A percentile compares a stretch with the other conserved stretches of the same genome.
These are phyloP conservation scores for Fusarium citri DNA, from an alignment of 2,329 filamentous ascomycete genomes.

Conservation along the genomic window DNA sequence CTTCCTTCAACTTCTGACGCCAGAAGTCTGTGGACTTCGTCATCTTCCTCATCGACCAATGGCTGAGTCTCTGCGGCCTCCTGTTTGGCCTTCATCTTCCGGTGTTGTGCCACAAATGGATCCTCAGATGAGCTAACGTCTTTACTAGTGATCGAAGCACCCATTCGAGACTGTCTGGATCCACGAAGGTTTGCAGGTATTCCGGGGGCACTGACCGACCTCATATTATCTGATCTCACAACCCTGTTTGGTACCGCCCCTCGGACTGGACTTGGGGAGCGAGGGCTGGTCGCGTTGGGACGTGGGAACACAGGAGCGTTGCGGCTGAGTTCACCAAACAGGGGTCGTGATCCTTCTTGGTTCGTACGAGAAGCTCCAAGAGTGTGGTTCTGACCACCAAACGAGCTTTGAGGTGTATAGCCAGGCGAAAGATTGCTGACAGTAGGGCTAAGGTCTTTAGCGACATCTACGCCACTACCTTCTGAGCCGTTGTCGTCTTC, in stretches of 20 bases:
- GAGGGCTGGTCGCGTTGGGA: constrained; percentile 67
- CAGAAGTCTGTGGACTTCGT: constrained; percentile 73
- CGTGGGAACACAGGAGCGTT: constrained; percentile 67
- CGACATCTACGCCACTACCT: constrained; percentile 73
- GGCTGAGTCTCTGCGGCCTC: constrained; percentile 68
- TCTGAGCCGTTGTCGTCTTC: constrained; percentile 64
- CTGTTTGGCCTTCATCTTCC: constrained; percentile 64
- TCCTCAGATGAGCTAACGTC: constrained; percentile 56
- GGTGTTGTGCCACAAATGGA: constrained; percentile 62
- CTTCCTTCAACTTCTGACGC: constrained; percentile 70
- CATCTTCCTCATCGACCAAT: constrained; percentile 76
- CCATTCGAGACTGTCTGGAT: constrained; percentile 53
- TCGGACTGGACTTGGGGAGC: constrained; percentile 79
- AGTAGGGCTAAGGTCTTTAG: constrained; percentile 70
- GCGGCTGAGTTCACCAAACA: constrained; percentile 67
- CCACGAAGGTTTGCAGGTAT: constrained; percentile 67
- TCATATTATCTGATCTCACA: constrained; percentile 60
- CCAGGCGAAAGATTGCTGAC: constrained; percentile 60
- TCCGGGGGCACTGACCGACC: constrained; percentile 71
- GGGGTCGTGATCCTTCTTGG: constrained; percentile 56
- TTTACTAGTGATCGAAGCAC: constrained; percentile 55
- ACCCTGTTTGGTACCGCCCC: constrained; percentile 65
- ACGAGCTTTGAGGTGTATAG: constrained; percentile 69
- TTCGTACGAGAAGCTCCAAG: constrained; percentile 52
- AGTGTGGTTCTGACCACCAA: constrained; percentile 59